Conservation (phyloP, 306 rosid genomes). For the Psophocarpus tetragonolobus region DNA sequence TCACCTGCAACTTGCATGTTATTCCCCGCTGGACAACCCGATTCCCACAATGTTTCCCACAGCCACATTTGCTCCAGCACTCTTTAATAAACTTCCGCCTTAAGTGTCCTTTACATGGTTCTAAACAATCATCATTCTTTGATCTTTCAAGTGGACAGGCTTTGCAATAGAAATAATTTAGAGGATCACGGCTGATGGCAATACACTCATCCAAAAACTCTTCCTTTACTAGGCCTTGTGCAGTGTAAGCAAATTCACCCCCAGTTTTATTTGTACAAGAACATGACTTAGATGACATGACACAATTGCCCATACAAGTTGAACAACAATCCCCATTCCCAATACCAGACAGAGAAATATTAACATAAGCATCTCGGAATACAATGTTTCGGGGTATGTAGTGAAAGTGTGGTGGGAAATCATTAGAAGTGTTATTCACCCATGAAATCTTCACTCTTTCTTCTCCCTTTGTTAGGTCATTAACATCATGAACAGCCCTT, state of each 20-base stretch:
- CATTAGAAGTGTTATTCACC: slow-evolving; percentile 55
- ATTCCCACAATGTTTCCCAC: slow-evolving; percentile 82
- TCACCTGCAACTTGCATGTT: slow-evolving; percentile 83
- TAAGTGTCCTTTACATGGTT: slow-evolving; percentile 93
- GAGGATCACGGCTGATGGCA: slow-evolving; percentile 58
- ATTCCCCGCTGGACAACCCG: slow-evolving; percentile 93
- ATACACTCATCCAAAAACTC: slow-evolving; percentile 74
- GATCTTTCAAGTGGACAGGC: slow-evolving; percentile 77
- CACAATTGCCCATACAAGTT: slow-evolving; percentile 80
- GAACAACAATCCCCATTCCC: slow-evolving; percentile 70
- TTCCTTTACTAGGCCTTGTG: slow-evolving; percentile 66
- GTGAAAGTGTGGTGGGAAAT: slow-evolving; percentile 60
- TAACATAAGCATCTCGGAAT: slow-evolving; percentile 63
- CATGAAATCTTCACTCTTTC: slow-evolving; percentile 74
- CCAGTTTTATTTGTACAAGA: slow-evolving; percentile 65
- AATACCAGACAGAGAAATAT: slow-evolving; percentile 61
- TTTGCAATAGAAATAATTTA: slow-evolving; percentile 58
- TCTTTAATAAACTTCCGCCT: slow-evolving; percentile 79
- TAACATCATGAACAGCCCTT: slow-evolving; percentile 45
- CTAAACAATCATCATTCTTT: slow-evolving; percentile 65
- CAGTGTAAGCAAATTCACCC: slow-evolving; percentile 70
- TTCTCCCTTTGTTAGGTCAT: slow-evolving; percentile 84
- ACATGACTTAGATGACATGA: slow-evolving; percentile 58
- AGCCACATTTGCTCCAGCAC: slow-evolving; percentile 97
- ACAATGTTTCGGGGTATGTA: slow-evolving; percentile 62